Conservation (phyloP, 345 rosid genomes). For the Aquilaria malaccensis region DNA sequence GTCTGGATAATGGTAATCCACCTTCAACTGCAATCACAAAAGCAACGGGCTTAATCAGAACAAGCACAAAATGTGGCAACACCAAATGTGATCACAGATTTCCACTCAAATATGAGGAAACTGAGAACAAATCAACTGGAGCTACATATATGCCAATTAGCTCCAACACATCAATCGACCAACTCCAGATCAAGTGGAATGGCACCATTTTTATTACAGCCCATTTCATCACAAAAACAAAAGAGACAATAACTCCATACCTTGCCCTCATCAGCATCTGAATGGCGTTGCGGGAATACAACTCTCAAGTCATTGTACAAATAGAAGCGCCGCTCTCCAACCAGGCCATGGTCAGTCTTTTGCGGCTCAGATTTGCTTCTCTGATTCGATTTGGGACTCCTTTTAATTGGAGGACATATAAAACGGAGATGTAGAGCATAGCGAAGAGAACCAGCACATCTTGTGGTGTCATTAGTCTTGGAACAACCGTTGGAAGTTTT, state of each 20-base stretch:
- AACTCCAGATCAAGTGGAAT: too few relatives aligned
- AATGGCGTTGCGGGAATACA: constrained; percentile 91
- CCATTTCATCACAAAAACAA: neutral
- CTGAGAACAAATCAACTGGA: neutral
- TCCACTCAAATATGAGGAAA: neutral
- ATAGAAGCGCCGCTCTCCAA: constrained; percentile 66
- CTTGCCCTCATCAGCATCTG: constrained; percentile 96
- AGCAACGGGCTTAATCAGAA: constrained; percentile 11
- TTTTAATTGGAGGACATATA: constrained; percentile 60
- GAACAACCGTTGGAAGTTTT: constrained; percentile 29
- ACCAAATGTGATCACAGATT: too few relatives aligned
- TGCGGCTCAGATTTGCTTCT: constrained; percentile 36
- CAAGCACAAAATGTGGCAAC: neutral
- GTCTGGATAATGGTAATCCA: constrained; percentile 83
- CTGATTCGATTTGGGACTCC: constrained; percentile 41
- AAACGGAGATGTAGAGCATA: constrained; percentile 92
- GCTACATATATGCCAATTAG: too few relatives aligned
- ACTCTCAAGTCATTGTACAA: constrained; percentile 81
- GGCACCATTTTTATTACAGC: too few relatives aligned
- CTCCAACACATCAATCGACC: too few relatives aligned
- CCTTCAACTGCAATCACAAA: constrained; percentile 53
- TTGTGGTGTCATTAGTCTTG: constrained; percentile 43
- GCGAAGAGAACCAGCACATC: constrained; percentile 65
- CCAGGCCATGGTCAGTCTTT: constrained; percentile 28
- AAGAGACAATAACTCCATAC: constrained; percentile 31